Conservation (phyloP, 116 monocot genomes). For the Thalassia testudinum region DNA sequence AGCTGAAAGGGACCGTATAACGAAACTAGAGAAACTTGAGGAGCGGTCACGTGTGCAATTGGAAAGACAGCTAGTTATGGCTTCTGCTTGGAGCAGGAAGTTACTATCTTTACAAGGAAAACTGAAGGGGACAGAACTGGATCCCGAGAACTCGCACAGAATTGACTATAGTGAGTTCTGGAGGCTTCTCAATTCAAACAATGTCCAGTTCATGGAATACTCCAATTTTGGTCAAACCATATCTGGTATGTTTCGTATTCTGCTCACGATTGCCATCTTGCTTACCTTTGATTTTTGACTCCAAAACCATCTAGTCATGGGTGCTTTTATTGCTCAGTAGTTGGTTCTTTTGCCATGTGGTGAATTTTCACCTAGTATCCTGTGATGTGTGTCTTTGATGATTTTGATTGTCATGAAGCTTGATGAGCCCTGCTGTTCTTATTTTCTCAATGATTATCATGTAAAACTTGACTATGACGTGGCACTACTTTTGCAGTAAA, state of each 20-base stretch:
- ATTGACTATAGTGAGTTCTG: slow-evolving; percentile 71
- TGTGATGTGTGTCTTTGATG: too few species aligned
- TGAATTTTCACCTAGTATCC: too few species aligned
- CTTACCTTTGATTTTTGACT: background rate
- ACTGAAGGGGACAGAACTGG: slow-evolving; percentile 80
- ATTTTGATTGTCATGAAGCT: too few species aligned
- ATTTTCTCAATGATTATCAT: too few species aligned
- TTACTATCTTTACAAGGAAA: slow-evolving; percentile 71
- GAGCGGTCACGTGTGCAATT: slow-evolving; percentile 51
- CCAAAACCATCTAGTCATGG: too few species aligned
- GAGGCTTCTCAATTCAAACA: slow-evolving; percentile 63
- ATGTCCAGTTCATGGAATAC: slow-evolving; percentile 82
- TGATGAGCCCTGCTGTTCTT: too few species aligned
- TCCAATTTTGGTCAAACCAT: slow-evolving; percentile 69
- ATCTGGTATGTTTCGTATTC: slow-evolving; percentile 37
- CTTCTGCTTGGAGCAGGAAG: slow-evolving; percentile 65
- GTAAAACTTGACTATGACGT: too few species aligned
- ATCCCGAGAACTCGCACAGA: slow-evolving; percentile 69
- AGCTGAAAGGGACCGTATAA: slow-evolving; percentile 40
- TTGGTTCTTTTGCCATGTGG: too few species aligned
- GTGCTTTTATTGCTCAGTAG: too few species aligned
- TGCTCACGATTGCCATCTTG: too few species aligned
- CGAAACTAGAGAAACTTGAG: slow-evolving; percentile 64
- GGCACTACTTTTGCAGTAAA: too few species aligned
- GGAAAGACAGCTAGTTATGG: slow-evolving; percentile 74